Evolutionary conservation across 1,284 basidiomycete genomes (phyloP), one percentile per base, ranked within the genome.

Genomic region (Coniferiporia sulphurascens): DNA sequence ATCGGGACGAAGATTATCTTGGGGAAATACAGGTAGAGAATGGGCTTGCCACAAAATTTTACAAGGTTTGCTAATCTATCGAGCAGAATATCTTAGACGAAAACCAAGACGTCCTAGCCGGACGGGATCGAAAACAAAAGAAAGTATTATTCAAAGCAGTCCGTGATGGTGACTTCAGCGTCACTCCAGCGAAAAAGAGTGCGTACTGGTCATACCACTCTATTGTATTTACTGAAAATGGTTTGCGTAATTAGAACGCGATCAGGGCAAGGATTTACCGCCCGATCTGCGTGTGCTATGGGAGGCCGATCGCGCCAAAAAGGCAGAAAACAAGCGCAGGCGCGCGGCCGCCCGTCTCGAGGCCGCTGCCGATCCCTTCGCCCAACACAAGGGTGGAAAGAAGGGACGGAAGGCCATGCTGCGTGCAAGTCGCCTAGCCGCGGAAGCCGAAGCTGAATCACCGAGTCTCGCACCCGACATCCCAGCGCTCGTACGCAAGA

Each of bases 241-340:
- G 41, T 27, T 55, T 45, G 56, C 43, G 43, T 49, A 27, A 63
- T 86, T 82, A 76, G 76, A 50, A 79, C 77, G 62, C 87, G 87
- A 67, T 78, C 85, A 83, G 61, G 69, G 73, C 44, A 78, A 80
- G 62, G 65, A 72, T 56, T 72, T 93, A 52, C 84, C 89, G 0
- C 70, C 76, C 1, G 80, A 87, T 8, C 78, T 97, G 1, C 80
- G 80, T 61, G 81, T 74, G 0, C 88, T 87, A 64, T 96, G 93
- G 93, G 81, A 85, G 61, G 81, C 81, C 55, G 94, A 96, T 68
- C 87, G 92, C 1, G 74, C 77, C 56, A 89, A 86, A 73, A 97
- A 96, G 72, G 91, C 91, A 0, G 85, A 85, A 60, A 74, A 78
- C 69, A 95, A 93, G 70, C 79, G 76, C 3, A 77, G 81, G 43